Evolutionary conservation across 345 rosid species (phyloP), one percentile per base, ranked within the genome.

Genomic region (Physaria fendleri): DNA sequence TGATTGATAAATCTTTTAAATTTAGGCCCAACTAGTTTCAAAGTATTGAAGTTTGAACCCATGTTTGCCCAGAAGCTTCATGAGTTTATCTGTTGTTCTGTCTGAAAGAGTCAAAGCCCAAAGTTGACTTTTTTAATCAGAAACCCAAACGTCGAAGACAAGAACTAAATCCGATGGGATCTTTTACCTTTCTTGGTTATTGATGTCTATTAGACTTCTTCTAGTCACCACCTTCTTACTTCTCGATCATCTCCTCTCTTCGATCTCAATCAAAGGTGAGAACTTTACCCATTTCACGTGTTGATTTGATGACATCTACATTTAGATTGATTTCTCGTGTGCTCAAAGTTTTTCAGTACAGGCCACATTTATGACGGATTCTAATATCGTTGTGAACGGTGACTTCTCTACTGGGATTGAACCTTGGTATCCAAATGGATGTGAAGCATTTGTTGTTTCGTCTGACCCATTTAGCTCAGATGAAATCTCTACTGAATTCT

Each of bases 381-480:
- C 52, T 21, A 87, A 83, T 59, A 76, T 93, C 64, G 51, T 89
- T 22, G 50, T 50, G 20, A 93, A 93, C 65, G 75, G 82, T 53
- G 90, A 89, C 66, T 93, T 93, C 73, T 89, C 95, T 23, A 53
- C 45, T 68, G 97, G 92, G 47, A 48, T 83, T 59, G 63, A 78
- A 2, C 65, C 80, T 56, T 93, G 99, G 99, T 82, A 78, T 48
- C 78, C 88, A 39, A 87, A 89, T 60, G 77, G 79, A 74, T 93
- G 99, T 33, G 71, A 77, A 34, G 84, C 86, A 13, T 85, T 69
- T 59, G 84, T 87, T 20, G 82, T 71, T 67, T 71, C 91, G 8
- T 75, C 82, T 40, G 85, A 74, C 11, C 71, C 77, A 0, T 61
- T 60, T 51, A 63, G 42, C 62, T 66, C 64, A n/a, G 72, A 66